phyloP scores from a whole-genome alignment of 371 early-diverging fungal species.

The Mucor irregularis region DNA sequence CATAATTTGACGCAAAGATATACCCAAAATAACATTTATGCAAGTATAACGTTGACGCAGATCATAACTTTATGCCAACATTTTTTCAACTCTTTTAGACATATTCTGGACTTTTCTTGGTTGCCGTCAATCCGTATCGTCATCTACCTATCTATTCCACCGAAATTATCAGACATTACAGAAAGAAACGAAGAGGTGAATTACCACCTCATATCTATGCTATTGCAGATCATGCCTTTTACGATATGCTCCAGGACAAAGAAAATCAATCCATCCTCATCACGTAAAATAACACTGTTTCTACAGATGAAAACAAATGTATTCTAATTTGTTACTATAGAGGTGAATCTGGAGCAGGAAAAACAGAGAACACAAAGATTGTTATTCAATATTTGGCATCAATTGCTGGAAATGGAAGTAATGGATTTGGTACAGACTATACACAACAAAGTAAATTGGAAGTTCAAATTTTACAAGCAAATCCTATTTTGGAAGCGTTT shows the following conservation, averaged over 20 bases:
- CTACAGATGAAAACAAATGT: no score
- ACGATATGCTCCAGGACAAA: conserved; percentile 90
- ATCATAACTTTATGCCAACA: neutral
- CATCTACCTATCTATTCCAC: conserved; percentile 91
- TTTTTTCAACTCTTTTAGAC: conserved; percentile 67
- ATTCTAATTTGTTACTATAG: conserved; percentile 32
- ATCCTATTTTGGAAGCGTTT: conserved; percentile 99
- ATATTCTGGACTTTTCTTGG: conserved; percentile 98
- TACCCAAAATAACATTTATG: conserved; percentile 89
- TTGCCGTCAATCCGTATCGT: conserved; percentile 99
- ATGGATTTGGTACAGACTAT: conserved; percentile 31
- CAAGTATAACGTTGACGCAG: conserved; percentile 40
- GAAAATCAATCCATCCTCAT: conserved; percentile 99
- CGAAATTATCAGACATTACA: conserved; percentile 78
- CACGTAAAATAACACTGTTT: conserved; percentile 64
- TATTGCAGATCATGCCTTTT: conserved; percentile 94
- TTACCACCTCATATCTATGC: conserved; percentile 97
- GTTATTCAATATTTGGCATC: conserved; percentile 98
- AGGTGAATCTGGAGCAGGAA: conserved; percentile 99
- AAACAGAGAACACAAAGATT: conserved; percentile 99
- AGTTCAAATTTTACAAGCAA: conserved; percentile 94
- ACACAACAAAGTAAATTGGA: conserved; percentile 65
- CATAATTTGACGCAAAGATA: conserved; percentile 96
- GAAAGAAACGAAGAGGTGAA: conserved; percentile 86
- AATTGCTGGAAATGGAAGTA: conserved; percentile 68